Percentiles rank a stretch among this genome's conserved stretches.
Evolutionary conservation across 306 rosid species (phyloP).

Genomic region (Trifolium fragiferum): DNA sequence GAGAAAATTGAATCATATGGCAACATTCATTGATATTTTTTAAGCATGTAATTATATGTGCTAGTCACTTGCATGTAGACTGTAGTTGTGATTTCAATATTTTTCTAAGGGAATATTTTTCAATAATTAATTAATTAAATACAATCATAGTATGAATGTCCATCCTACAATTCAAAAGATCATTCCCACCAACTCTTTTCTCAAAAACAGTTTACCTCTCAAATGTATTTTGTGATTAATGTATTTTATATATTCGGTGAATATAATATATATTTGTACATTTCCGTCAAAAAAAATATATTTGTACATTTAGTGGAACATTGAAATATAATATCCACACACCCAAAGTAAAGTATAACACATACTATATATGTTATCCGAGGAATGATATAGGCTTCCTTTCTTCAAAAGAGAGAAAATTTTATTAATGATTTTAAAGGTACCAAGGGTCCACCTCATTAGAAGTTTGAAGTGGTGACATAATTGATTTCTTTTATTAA

Average conservation of each 20-base stretch:
- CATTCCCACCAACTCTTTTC: neutral
- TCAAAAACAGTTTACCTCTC: neutral
- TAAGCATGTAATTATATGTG: neutral
- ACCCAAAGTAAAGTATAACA: conserved; percentile 10
- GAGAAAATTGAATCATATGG: neutral
- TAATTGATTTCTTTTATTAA: neutral
- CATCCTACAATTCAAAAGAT: too few relatives aligned
- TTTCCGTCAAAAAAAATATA: too few relatives aligned
- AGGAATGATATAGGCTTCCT: neutral
- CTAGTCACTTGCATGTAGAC: neutral
- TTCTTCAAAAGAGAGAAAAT: too few relatives aligned
- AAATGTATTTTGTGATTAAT: neutral
- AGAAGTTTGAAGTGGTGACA: neutral
- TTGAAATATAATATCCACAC: neutral
- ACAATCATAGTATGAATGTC: neutral
- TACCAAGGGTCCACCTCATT: too few relatives aligned
- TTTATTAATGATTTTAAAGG: too few relatives aligned
- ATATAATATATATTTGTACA: neutral
- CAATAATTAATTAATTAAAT: neutral
- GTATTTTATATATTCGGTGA: neutral
- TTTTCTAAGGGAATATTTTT: neutral
- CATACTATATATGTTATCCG: neutral
- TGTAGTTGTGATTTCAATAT: neutral
- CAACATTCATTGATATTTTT: neutral
- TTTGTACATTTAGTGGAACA: neutral